A percentile compares a stretch with the other conserved stretches of the same genome.
phyloP scores from a whole-genome alignment of 2,329 filamentous ascomycete genomes.

The Penicillium freii region DNA sequence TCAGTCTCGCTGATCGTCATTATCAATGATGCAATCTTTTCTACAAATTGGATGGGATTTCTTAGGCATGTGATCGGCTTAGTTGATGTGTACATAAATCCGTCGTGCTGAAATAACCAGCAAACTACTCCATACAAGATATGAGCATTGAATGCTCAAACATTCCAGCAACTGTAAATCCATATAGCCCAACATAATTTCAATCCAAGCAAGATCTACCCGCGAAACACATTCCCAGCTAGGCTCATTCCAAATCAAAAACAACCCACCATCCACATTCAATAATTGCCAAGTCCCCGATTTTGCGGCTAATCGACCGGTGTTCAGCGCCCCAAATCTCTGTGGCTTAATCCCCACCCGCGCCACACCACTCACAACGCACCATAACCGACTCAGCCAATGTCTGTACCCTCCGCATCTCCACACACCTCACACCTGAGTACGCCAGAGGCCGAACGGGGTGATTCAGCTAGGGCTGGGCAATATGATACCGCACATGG shows the following conservation, averaged over 20 bases:
- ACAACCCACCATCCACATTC: not conserved
- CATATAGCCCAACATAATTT: not conserved
- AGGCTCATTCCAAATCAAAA: not conserved
- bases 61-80: not conserved
- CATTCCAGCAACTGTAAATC: not conserved
- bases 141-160: not conserved
- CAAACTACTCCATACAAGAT: not conserved
- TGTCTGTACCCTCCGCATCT: not conserved
- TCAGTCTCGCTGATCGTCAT: not conserved
- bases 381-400: constrained; percentile 3
- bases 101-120: not conserved
- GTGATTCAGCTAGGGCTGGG: not conserved
- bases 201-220: not conserved
- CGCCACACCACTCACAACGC: constrained; percentile 9
- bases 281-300: not conserved
- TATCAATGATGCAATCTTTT: not conserved
- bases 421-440: too few relatives aligned
- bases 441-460: not conserved
- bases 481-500: constrained; percentile 9
- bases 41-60: not conserved
- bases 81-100: not conserved
- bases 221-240: not conserved
- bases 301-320: constrained; percentile 9
- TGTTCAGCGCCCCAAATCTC: constrained; percentile 7
- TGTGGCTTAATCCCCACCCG: constrained; percentile 1